Percentiles rank a stretch among this genome's conserved stretches.
Conservation (phyloP, 345 rosid genomes). For the Carallia brachiata region DNA sequence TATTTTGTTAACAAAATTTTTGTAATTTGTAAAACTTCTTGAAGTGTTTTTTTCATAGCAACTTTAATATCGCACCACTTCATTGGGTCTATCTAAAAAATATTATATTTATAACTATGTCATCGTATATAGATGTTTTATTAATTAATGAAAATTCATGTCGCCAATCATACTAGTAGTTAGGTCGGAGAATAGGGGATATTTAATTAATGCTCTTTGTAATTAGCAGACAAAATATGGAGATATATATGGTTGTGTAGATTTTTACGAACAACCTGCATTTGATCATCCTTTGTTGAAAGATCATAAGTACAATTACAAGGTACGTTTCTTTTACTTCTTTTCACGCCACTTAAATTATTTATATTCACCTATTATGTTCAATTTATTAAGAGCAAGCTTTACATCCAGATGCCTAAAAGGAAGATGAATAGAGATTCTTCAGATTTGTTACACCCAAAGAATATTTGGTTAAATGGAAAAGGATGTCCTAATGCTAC, state of each 20-base stretch:
- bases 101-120: too few relatives aligned
- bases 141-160: neutral
- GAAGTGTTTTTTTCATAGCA: too few relatives aligned
- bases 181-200: too few relatives aligned
- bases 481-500: constrained; percentile 38
- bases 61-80: too few relatives aligned
- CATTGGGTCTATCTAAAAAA: too few relatives aligned
- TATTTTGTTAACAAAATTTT: too few relatives aligned
- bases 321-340: neutral
- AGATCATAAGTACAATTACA: neutral
- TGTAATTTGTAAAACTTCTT: too few relatives aligned
- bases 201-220: neutral
- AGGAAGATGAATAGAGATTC: neutral
- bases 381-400: neutral
- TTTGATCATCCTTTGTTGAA: constrained; percentile 20
- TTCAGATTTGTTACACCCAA: neutral
- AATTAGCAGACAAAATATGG: constrained; percentile 13
- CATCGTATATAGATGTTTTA: too few relatives aligned
- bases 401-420: neutral
- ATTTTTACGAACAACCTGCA: constrained; percentile 22
- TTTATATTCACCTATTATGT: neutral
- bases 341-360: neutral
- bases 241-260: constrained; percentile 13
- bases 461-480: neutral
- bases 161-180: neutral